phyloP scores from a whole-genome alignment of 257 asterid genomes.

The Capsicum rhomboideum region DNA sequence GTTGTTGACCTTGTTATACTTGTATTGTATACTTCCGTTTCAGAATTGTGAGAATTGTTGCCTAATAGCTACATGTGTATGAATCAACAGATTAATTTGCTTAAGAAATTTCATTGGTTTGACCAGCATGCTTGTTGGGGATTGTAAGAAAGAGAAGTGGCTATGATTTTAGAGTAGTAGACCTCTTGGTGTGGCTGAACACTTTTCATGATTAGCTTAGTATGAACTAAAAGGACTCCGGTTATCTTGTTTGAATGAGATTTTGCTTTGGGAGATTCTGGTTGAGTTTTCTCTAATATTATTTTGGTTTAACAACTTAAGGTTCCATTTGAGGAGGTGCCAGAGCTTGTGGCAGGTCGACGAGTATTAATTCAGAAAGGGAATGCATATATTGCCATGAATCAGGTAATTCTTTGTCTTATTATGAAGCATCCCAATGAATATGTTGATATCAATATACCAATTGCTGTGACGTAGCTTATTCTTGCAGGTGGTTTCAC shows the following conservation, averaged over 20 bases:
- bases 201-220: background rate
- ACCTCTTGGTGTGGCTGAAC: background rate
- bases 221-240: background rate
- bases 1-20: background rate
- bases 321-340: slow-evolving; percentile 99
- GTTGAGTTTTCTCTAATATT: background rate
- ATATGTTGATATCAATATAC: background rate
- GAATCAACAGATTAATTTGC: background rate
- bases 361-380: slow-evolving; percentile 78
- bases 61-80: background rate
- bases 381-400: slow-evolving; percentile 79
- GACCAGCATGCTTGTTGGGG: background rate
- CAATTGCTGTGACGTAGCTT: slow-evolving; percentile 9
- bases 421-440: slow-evolving; percentile 7
- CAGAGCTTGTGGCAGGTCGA: slow-evolving; percentile 82
- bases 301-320: slow-evolving; percentile 16
- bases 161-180: background rate
- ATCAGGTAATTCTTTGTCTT: slow-evolving; percentile 47
- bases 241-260: background rate
- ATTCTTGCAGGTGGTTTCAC: slow-evolving; percentile 64
- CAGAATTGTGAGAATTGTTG: background rate
- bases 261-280: background rate
- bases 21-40: background rate
- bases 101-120: background rate
- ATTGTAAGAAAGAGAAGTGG: background rate